Evolutionary conservation across 2,329 filamentous ascomycete genomes (phyloP), one percentile per base, ranked within the genome.

Genomic region (Sporothrix schenckii): DNA sequence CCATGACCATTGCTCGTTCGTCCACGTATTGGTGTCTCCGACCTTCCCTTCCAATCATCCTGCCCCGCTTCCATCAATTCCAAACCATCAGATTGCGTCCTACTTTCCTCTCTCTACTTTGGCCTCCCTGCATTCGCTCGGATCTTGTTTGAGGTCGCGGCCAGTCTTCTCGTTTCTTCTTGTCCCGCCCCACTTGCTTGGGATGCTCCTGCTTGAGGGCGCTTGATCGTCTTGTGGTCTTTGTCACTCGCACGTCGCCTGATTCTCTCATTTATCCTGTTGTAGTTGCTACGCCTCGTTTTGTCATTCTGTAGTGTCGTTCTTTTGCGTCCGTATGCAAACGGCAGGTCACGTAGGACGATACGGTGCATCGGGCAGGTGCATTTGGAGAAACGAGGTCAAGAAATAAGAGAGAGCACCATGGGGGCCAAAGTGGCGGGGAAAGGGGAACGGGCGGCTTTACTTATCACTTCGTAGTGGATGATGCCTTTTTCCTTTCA

Each of bases 121-220:
- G 21, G 39, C 70, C 73, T 70, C 69, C 70, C 70, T 73, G 72
- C 69, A 61, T 73, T 68, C 60, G 69, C 53, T 65, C n/a, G 69
- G 58, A 39, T 58, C 60, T 19, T 49, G 67, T 61, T 71, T 68
- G 52, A 69, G 70, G 70, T 52, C 68, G 60, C 70, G 66, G 27
- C 67, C 63, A 27, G 56, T 47, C 39, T n/a, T 53, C 47, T 68
- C 11, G 2, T 16, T 44, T 16, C 41, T 13, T 44, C 41, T 16
- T 44, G 60, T n/a, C 4, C 56, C 9, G 27, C 65, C 34, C 66
- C 69, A 61, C 53, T 66, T 69, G 41, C 61, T 9, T 47, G 2
- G 47, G 47, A 54, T 56, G 27, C 58, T 66, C 34, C 13, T 67
- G n/a, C 24, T 56, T 21, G 27, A 63, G 50, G 66, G 69, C 69